Evolutionary conservation across 176 grass and related monocot genomes (phyloP).

Genomic region (Puccinellia tenuiflora): DNA sequence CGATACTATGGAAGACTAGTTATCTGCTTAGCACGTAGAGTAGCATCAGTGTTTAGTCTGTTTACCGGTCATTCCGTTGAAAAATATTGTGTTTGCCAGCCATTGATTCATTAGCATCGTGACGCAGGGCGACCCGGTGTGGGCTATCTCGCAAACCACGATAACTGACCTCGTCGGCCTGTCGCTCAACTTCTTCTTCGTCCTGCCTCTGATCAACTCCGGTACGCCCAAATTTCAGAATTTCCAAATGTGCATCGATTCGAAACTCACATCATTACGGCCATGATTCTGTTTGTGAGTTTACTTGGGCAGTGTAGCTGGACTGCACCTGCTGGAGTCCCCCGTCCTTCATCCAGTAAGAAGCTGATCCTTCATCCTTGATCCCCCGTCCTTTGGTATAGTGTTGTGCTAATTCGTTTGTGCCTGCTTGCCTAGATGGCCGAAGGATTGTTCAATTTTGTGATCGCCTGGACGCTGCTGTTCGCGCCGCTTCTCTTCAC

Average conservation of each 20-base stretch:
- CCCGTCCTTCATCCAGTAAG: slow-evolving; percentile 87
- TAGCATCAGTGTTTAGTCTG: not conserved
- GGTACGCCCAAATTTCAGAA: slow-evolving; percentile 32
- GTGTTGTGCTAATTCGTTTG: not conserved
- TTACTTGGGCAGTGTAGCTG: slow-evolving; percentile 62
- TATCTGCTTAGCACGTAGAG: not conserved
- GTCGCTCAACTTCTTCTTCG: slow-evolving; percentile 93
- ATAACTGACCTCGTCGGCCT: slow-evolving; percentile 66
- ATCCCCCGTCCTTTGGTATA: no score
- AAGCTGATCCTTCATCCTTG: no score
- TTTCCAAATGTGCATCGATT: not conserved
- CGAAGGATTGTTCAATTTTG: slow-evolving; percentile 91
- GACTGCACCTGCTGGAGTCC: slow-evolving; percentile 66
- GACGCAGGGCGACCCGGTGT: slow-evolving; percentile 75
- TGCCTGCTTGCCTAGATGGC: slow-evolving; percentile 33
- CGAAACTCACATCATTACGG: not conserved
- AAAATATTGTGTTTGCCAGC: not conserved
- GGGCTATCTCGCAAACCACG: slow-evolving; percentile 64
- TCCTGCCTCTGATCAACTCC: slow-evolving; percentile 65
- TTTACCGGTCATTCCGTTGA: not conserved
- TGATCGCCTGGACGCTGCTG: slow-evolving; percentile 77
- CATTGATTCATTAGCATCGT: not conserved
- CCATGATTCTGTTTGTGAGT: slow-evolving; percentile 26
- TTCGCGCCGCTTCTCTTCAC: slow-evolving; percentile 80
- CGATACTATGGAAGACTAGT: not conserved